phyloP scores from a whole-genome alignment of 805 yeast species.

The Wickerhamiella nectarea region DNA sequence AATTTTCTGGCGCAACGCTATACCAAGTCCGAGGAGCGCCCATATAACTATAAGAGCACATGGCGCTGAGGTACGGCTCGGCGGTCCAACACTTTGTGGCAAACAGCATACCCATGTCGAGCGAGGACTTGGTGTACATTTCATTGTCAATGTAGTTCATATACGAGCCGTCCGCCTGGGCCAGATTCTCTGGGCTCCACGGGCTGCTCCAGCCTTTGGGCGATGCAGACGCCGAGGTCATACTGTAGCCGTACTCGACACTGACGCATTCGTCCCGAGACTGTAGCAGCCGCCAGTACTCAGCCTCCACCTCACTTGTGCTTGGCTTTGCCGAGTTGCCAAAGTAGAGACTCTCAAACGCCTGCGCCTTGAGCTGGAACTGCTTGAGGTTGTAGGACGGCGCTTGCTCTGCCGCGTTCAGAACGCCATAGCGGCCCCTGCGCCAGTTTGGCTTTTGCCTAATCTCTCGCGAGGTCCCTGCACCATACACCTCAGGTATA shows the following conservation, averaged over 20 bases:
- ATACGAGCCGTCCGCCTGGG: slow-evolving; percentile 57
- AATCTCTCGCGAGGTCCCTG: no score
- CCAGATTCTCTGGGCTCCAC: slow-evolving; percentile 63
- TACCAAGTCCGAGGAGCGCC: slow-evolving; percentile 83
- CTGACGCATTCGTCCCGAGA: slow-evolving; percentile 4
- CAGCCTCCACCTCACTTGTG: slow-evolving; percentile 2
- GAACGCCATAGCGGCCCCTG: background rate
- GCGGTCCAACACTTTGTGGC: slow-evolving; percentile 86
- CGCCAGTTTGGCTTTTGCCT: background rate
- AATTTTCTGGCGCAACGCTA: slow-evolving; percentile 52
- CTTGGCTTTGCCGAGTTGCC: background rate
- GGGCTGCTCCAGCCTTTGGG: slow-evolving; percentile 25
- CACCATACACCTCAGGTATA: no score
- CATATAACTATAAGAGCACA: slow-evolving; percentile 70
- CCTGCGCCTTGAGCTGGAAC: slow-evolving; percentile 4
- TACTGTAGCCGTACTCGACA: slow-evolving; percentile 7
- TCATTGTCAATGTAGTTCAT: slow-evolving; percentile 40
- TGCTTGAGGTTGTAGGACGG: slow-evolving; percentile 10
- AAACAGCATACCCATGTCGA: slow-evolving; percentile 68
- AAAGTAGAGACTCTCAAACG: slow-evolving; percentile 3
- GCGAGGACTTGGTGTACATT: slow-evolving; percentile 38
- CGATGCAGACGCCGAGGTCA: background rate
- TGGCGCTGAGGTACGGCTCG: slow-evolving; percentile 72
- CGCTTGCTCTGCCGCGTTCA: background rate
- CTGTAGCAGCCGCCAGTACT: slow-evolving; percentile 9